Conservation (phyloP, 805 yeast genomes). For the Nakazawaea pomicola region DNA sequence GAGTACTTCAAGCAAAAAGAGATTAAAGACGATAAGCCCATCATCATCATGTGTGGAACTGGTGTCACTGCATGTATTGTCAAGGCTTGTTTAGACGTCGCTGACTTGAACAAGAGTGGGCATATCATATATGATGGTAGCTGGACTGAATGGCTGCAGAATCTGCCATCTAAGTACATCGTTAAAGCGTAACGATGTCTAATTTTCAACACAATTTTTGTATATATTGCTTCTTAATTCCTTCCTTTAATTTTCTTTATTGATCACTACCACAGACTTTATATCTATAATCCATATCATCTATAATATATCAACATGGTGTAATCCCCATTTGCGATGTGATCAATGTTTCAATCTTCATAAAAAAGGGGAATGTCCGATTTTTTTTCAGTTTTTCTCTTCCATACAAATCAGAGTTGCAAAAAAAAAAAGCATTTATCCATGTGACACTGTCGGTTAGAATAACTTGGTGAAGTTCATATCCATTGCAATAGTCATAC, state of each 20-base stretch:
- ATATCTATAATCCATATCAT: too few species aligned
- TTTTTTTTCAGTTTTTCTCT: too few species aligned
- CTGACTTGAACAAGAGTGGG: slow-evolving; percentile 38
- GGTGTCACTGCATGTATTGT: slow-evolving; percentile 94
- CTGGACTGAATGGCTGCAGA: slow-evolving; percentile 84
- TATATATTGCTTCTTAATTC: too few species aligned
- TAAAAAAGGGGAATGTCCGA: too few species aligned
- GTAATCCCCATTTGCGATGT: too few species aligned
- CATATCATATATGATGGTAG: slow-evolving; percentile 78
- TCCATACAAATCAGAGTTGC: too few species aligned
- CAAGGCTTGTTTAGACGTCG: slow-evolving; percentile 64
- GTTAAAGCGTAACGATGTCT: slow-evolving; percentile 30
- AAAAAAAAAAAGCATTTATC: too few species aligned
- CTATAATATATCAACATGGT: too few species aligned
- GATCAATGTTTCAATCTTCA: too few species aligned
- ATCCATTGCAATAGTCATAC: background rate
- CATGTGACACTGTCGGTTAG: too few species aligned
- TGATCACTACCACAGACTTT: too few species aligned
- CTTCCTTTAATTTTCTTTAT: too few species aligned
- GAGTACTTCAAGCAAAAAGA: slow-evolving; percentile 39
- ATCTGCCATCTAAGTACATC: slow-evolving; percentile 55
- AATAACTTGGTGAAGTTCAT: background rate
- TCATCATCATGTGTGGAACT: slow-evolving; percentile 89
- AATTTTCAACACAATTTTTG: background rate
- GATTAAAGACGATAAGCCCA: slow-evolving; percentile 47